Evolutionary conservation across 148 eudicot species (phyloP).

Genomic region (Spergularia bocconei): DNA sequence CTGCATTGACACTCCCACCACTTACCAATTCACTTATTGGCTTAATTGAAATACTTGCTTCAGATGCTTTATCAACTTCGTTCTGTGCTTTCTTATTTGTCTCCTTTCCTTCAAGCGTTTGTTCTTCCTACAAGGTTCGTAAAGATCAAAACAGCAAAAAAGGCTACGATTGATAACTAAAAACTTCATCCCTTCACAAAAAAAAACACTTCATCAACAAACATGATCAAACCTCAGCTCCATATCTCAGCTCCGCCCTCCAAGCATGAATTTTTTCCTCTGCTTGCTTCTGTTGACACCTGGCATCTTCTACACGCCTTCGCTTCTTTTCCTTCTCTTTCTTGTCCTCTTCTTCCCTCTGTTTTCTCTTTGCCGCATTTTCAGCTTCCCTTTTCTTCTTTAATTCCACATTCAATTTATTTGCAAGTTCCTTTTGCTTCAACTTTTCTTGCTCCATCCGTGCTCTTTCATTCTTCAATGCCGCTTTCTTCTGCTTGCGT

Average conservation of each 20-base stretch:
- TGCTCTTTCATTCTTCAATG: constrained; percentile 69
- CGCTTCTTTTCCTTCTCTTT: constrained; percentile 74
- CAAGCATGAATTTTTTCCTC: constrained; percentile 45
- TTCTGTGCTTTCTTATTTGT: constrained; percentile 27
- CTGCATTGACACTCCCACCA: constrained; percentile 24
- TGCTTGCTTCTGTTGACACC: constrained; percentile 48
- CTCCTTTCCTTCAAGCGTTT: constrained; percentile 32
- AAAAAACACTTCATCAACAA: constrained; percentile 1
- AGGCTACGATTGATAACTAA: constrained; percentile 9
- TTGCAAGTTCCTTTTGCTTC: constrained; percentile 57
- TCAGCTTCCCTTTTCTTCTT: constrained; percentile 70
- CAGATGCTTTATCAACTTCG: constrained; percentile 25
- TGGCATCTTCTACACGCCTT: constrained; percentile 63
- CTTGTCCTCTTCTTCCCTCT: constrained; percentile 81
- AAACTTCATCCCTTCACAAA: neutral
- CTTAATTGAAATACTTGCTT: constrained; percentile 30
- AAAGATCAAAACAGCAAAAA: constrained; percentile 24
- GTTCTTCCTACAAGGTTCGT: constrained; percentile 38
- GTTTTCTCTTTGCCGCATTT: constrained; percentile 65
- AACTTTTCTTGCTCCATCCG: constrained; percentile 65
- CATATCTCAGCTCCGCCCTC: constrained; percentile 42
- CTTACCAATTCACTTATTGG: constrained; percentile 27
- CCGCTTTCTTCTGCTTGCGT: constrained; percentile 81
- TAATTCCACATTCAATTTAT: constrained; percentile 66
- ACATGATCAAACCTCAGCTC: constrained; percentile 34